Evolutionary conservation across 1,284 basidiomycete genomes (phyloP), one percentile per base, ranked within the genome.

Genomic region (Moesziomyces parantarcticus): DNA sequence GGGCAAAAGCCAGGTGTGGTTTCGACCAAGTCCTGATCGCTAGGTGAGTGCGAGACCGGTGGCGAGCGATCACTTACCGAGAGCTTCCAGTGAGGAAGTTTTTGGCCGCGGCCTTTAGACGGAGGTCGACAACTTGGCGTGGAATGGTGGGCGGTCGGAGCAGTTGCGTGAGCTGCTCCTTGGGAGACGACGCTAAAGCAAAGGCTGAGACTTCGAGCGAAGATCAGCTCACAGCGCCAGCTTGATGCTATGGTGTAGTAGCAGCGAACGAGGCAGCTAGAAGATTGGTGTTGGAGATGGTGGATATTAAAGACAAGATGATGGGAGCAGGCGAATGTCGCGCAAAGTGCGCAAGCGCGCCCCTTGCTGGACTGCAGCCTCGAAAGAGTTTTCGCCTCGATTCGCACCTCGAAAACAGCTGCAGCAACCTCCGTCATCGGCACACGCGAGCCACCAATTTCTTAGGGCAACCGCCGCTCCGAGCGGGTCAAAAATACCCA

Each of bases 41-140:
- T 14, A 36, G 34, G 4, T 11, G 16, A 5, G 42, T 11, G 42
- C 3, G 13, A 1, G 10, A 20, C 42, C 13, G 3, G 41, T 23
- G 14, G 22, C 41, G 9, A 8, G 41, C 10, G 16, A 20, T 40
- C 9, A 61, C 65, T 32, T 51, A 68, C 65, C 65, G 47, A 23
- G 66, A 64, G 66, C 63, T 71, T 61, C 62, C 71, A 43, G 71
- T 74, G 51, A 69, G 58, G 71, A 74, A 74, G 61, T 61, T 65
- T 66, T 74, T 74, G 62, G 71, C 71, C 65, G 71, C 71, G 56
- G 65, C 65, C 71, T 74, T 74, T 55, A 74, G 61, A 47, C 71
- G 64, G 22, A 74, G 61, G 21, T 74, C 71, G 55, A 69, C 62
- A 65, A 74, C 66, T 65, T 70, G 64, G 43, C 71, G 66, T 52